Evolutionary conservation across 1,139 yeast genomes (phyloP).

Genomic region (Blastobotrys indianensis): DNA sequence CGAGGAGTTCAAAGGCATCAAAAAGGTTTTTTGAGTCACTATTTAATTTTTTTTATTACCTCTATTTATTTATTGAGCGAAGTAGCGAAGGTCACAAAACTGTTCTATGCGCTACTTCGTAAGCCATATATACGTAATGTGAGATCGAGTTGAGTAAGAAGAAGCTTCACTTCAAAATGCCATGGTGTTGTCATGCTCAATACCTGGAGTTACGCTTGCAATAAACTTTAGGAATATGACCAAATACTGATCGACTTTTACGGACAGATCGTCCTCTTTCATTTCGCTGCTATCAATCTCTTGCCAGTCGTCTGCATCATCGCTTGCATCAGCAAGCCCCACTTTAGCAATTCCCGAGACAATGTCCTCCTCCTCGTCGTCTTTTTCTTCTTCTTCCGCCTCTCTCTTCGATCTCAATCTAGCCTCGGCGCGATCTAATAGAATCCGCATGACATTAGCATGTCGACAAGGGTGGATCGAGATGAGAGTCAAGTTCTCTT

Average conservation of each 20-base stretch:
- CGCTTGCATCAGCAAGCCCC: slow-evolving; percentile 40
- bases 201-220: slow-evolving; percentile 96
- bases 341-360: slow-evolving; percentile 39
- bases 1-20: slow-evolving; percentile 2
- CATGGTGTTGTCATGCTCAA: slow-evolving; percentile 96
- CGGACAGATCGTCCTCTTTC: slow-evolving; percentile 30
- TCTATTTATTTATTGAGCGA: not conserved
- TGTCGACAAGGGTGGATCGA: slow-evolving; percentile 97
- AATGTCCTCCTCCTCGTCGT: slow-evolving; percentile 24
- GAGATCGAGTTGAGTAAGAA: too few species aligned
- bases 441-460: slow-evolving; percentile 85
- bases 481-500: slow-evolving; percentile 70
- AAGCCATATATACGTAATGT: not conserved
- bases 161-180: slow-evolving; percentile 49
- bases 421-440: slow-evolving; percentile 61
- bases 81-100: too few species aligned
- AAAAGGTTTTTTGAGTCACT: slow-evolving; percentile 3
- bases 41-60: not conserved
- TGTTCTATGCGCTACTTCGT: not conserved
- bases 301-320: slow-evolving; percentile 38
- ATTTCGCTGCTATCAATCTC: slow-evolving; percentile 37
- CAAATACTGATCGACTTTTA: slow-evolving; percentile 86
- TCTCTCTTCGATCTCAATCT: slow-evolving; percentile 29
- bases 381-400: slow-evolving; percentile 12
- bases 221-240: slow-evolving; percentile 86